Conservation (phyloP, 495 filamentous ascomycete genomes). For the Xylaria longipes region DNA sequence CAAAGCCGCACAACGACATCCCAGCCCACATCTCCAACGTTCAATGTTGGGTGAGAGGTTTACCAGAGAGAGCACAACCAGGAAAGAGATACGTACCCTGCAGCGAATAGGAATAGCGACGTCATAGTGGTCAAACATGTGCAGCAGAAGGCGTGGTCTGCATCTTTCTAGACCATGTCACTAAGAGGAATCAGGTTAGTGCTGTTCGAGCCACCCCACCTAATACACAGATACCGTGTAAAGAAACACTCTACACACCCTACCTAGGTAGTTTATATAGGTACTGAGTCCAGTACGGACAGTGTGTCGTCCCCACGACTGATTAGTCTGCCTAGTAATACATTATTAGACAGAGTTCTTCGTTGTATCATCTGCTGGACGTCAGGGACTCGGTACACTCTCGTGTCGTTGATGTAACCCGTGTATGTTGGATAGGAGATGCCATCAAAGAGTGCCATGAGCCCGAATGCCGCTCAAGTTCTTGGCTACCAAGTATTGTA, state of each 20-base stretch:
- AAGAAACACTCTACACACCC: neutral
- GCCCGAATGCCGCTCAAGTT: neutral
- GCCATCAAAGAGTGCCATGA: neutral
- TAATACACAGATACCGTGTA: slow-evolving; percentile 2
- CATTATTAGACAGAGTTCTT: neutral
- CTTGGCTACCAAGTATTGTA: slow-evolving; percentile 5
- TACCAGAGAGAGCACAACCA: no score
- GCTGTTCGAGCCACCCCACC: neutral
- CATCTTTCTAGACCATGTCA: neutral
- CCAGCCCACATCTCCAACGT: neutral
- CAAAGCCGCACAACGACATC: neutral
- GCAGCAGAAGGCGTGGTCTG: neutral
- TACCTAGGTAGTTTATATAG: no score
- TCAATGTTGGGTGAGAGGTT: neutral
- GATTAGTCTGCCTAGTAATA: neutral
- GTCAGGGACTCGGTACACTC: neutral
- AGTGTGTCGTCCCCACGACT: neutral
- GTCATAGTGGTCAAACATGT: slow-evolving; percentile 1
- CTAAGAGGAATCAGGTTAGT: slow-evolving; percentile 1
- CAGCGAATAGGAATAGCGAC: neutral
- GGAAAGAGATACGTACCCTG: neutral
- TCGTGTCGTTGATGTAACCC: neutral
- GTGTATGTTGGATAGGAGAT: neutral
- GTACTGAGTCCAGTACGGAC: no score
- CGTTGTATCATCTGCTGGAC: neutral